phyloP scores from a whole-genome alignment of 768 basidiomycete genomes.

The Kwoniella sp. region DNA sequence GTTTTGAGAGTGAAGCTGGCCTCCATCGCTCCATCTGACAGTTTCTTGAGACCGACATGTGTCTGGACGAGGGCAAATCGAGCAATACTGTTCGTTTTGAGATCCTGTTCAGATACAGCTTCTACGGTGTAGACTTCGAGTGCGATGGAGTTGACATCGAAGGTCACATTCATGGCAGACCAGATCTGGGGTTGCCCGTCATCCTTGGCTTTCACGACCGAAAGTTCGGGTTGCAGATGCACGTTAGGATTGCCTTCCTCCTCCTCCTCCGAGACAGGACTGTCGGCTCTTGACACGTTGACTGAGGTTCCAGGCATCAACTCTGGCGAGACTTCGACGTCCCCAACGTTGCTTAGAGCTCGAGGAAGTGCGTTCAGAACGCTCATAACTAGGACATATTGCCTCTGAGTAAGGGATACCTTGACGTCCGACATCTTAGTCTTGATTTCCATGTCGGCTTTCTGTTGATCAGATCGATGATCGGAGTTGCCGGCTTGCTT shows the following conservation, averaged over 20 bases:
- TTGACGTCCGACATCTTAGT: conserved; percentile 43
- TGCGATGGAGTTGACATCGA: conserved; percentile 67
- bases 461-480: conserved; percentile 55
- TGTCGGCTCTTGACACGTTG: conserved; percentile 12
- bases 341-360: conserved; percentile 52
- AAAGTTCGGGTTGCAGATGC: conserved; percentile 52
- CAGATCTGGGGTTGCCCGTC: conserved; percentile 54
- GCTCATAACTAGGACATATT: conserved; percentile 37
- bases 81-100: conserved; percentile 76
- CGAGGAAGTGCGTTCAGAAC: conserved; percentile 56
- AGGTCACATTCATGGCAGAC: conserved; percentile 68
- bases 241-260: conserved; percentile 22
- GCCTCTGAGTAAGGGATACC: conserved; percentile 32
- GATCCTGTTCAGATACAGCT: conserved; percentile 58
- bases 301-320: conserved; percentile 24
- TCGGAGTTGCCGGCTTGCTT: conserved; percentile 62
- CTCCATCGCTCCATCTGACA: conserved; percentile 78
- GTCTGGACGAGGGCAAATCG: conserved; percentile 78
- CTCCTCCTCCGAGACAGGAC: conserved; percentile 6
- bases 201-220: conserved; percentile 32
- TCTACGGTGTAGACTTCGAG: conserved; percentile 76
- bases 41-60: conserved; percentile 70
- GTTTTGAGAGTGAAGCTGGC: conserved; percentile 84
- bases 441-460: conserved; percentile 63
- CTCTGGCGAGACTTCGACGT: conserved; percentile 41